phyloP scores from a whole-genome alignment of 148 eudicot species.

The Chenopodium berlandieri region DNA sequence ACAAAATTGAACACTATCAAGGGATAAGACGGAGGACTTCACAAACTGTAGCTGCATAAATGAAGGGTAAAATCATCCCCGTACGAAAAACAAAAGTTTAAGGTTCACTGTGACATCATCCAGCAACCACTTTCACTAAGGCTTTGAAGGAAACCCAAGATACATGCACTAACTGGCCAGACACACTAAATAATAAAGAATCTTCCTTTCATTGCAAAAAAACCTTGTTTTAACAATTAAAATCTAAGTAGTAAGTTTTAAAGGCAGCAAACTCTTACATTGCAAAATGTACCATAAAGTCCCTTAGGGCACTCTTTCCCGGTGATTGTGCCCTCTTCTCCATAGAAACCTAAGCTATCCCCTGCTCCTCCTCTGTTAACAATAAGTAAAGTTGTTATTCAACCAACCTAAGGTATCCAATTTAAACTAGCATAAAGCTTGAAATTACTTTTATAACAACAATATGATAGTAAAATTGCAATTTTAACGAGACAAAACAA shows the following conservation, averaged over 20 bases:
- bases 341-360: constrained; percentile 50
- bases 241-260: not conserved
- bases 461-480: not conserved
- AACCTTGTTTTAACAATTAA: not conserved
- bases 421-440: not conserved
- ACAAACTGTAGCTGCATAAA: not conserved
- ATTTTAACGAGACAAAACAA: not conserved
- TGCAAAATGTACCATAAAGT: constrained; percentile 80
- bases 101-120: too few species aligned
- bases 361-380: constrained; percentile 71
- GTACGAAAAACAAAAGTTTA: not conserved
- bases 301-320: constrained; percentile 82
- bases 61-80: not conserved
- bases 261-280: constrained; percentile 32
- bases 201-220: not conserved
- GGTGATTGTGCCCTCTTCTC: constrained; percentile 73
- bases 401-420: not conserved
- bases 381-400: constrained; percentile 17
- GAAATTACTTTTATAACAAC: not conserved
- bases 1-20: not conserved
- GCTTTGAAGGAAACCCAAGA: too few species aligned
- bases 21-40: not conserved
- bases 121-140: too few species aligned
- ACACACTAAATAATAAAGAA: not conserved
- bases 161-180: too few species aligned